Percentiles rank a stretch among this genome's conserved stretches.
phyloP scores from a whole-genome alignment of 371 early-diverging fungal species.

The Nematocida minor region DNA sequence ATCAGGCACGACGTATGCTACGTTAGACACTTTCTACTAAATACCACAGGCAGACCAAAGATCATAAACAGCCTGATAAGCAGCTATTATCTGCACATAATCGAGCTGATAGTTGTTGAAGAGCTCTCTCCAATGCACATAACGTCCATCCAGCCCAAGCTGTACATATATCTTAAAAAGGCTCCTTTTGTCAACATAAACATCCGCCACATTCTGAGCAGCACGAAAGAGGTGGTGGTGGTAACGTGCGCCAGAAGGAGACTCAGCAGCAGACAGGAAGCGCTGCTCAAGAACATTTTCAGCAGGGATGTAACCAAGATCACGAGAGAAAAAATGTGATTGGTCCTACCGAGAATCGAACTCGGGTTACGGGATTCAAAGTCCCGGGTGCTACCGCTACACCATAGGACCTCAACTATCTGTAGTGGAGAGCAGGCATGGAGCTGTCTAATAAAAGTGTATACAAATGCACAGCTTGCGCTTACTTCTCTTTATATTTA shows the following conservation, averaged over 20 bases:
- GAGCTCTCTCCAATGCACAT: neutral
- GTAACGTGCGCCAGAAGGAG: neutral
- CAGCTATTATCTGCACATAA: neutral
- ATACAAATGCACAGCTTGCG: neutral
- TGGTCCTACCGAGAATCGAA: constrained; percentile 58
- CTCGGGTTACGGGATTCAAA: constrained; percentile 58
- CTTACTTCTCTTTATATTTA: neutral
- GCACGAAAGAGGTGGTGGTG: neutral
- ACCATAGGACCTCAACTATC: constrained; percentile 48
- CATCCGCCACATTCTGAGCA: neutral
- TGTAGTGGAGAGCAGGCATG: neutral
- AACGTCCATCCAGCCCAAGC: neutral
- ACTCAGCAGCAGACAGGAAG: neutral
- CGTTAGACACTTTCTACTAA: neutral
- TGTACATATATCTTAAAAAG: neutral
- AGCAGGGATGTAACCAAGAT: neutral
- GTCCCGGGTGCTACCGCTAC: constrained; percentile 58
- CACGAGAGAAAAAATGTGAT: neutral
- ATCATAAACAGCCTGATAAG: neutral
- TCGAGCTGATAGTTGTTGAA: neutral
- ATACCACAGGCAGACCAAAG: neutral
- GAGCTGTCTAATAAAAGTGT: no score
- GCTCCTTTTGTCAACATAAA: neutral
- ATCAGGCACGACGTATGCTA: neutral
- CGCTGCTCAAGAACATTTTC: neutral